These are phyloP conservation scores for Cornus kousa DNA, from an alignment of 148 eudicot species.

Conservation along the genomic window DNA sequence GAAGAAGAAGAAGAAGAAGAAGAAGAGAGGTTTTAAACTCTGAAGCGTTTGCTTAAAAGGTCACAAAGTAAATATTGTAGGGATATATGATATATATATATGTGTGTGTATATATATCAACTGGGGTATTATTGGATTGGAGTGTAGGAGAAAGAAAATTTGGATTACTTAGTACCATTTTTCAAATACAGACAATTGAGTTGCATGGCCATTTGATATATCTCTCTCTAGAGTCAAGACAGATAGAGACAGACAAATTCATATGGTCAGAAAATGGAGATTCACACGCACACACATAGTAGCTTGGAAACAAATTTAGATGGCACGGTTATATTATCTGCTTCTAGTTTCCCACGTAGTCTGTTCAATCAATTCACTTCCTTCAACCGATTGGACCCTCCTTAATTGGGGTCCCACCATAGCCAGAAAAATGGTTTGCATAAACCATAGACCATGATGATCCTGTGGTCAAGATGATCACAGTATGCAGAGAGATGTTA, in stretches of 20 bases:
- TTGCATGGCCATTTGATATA: not conserved
- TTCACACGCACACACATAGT: too few species aligned
- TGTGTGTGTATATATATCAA: not conserved
- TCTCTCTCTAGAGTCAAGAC: not conserved
- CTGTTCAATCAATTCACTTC: too few species aligned
- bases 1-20: not conserved
- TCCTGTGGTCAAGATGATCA: too few species aligned
- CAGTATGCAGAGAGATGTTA: too few species aligned
- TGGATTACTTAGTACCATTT: conserved; percentile 21
- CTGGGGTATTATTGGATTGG: not conserved
- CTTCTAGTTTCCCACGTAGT: too few species aligned
- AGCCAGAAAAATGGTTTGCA: not conserved
- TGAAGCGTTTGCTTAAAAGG: not conserved
- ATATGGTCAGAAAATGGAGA: too few species aligned
- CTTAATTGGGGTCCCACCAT: not conserved
- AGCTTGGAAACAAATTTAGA: too few species aligned
- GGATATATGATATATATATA: not conserved
- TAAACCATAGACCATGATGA: too few species aligned
- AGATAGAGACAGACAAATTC: not conserved
- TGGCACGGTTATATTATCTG: too few species aligned
- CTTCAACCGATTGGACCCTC: not conserved
- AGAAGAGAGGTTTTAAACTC: too few species aligned
- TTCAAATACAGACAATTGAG: conserved; percentile 14
- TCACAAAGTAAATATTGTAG: not conserved
- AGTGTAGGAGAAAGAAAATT: conserved; percentile 15